phyloP scores from a whole-genome alignment of 352 stramenopile species.

The Phytophthora cryptogea region DNA sequence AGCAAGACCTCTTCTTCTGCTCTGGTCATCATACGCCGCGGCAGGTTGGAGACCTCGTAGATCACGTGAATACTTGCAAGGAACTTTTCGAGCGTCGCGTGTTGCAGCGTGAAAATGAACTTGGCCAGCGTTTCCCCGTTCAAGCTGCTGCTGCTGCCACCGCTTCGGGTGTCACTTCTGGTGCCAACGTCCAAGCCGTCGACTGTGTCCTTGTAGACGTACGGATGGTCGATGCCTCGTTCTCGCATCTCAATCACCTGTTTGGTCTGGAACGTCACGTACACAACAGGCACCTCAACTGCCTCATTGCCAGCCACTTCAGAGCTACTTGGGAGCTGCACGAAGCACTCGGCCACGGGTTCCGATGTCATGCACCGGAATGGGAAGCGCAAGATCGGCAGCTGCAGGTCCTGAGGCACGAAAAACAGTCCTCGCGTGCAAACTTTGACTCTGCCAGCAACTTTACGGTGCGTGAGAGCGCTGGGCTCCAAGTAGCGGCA shows the following conservation, averaged over 20 bases:
- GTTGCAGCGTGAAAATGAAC: conserved; percentile 79
- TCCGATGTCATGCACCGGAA: conserved; percentile 66
- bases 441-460: conserved; percentile 72
- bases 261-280: conserved; percentile 65
- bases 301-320: neutral
- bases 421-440: conserved; percentile 91
- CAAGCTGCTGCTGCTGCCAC: conserved; percentile 11
- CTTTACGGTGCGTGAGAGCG: conserved; percentile 42
- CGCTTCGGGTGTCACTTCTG: conserved; percentile 3
- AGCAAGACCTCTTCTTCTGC: conserved; percentile 72
- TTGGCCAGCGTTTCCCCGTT: conserved; percentile 33
- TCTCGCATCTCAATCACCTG: conserved; percentile 76
- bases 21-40: conserved; percentile 54
- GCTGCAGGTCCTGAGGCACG: conserved; percentile 72
- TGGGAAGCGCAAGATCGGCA: conserved; percentile 81
- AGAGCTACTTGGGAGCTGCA: conserved; percentile 10
- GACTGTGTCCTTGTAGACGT: conserved; percentile 49
- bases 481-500: conserved; percentile 59
- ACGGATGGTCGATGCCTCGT: conserved; percentile 71
- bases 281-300: conserved; percentile 26
- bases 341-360: conserved; percentile 60
- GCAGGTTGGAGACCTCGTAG: conserved; percentile 61
- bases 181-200: neutral
- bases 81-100: conserved; percentile 69
- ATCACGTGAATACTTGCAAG: conserved; percentile 62